Percentiles rank a stretch among this genome's conserved stretches.
Evolutionary conservation across 2,329 filamentous ascomycete genomes (phyloP).

Genomic region (Fusarium sp.): DNA sequence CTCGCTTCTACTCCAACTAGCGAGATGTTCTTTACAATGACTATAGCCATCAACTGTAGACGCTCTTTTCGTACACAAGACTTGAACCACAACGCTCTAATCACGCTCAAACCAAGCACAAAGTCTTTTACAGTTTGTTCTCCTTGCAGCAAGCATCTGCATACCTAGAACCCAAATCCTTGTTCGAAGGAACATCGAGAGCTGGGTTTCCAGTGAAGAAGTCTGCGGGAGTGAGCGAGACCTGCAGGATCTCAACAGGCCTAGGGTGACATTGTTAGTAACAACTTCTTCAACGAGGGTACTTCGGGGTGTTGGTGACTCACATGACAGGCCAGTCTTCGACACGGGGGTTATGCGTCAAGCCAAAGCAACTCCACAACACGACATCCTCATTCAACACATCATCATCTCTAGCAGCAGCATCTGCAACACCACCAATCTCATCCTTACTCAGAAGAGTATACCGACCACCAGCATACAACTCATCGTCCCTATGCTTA

Average conservation of each 20-base stretch:
- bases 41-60: neutral
- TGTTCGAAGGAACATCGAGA: slow-evolving; percentile 55
- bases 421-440: slow-evolving; percentile 52
- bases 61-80: neutral
- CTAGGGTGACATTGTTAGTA: slow-evolving; percentile 8
- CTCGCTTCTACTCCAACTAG: neutral
- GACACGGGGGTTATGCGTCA: slow-evolving; percentile 73
- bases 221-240: slow-evolving; percentile 59
- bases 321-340: slow-evolving; percentile 79
- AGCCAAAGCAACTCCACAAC: slow-evolving; percentile 68
- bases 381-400: slow-evolving; percentile 65
- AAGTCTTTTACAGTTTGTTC: neutral
- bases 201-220: slow-evolving; percentile 63
- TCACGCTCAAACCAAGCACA: neutral
- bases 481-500: slow-evolving; percentile 57
- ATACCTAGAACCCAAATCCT: neutral
- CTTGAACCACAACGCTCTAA: neutral
- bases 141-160: neutral
- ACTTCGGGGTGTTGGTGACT: slow-evolving; percentile 30
- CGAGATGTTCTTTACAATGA: neutral
- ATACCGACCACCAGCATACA: slow-evolving; percentile 58
- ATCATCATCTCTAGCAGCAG: slow-evolving; percentile 59
- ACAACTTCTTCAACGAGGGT: neutral
- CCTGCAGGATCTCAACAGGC: slow-evolving; percentile 61
- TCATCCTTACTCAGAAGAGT: slow-evolving; percentile 56